Conservation (phyloP, 2,329 filamentous ascomycete species). For the Aureobasidium uvarum region DNA sequence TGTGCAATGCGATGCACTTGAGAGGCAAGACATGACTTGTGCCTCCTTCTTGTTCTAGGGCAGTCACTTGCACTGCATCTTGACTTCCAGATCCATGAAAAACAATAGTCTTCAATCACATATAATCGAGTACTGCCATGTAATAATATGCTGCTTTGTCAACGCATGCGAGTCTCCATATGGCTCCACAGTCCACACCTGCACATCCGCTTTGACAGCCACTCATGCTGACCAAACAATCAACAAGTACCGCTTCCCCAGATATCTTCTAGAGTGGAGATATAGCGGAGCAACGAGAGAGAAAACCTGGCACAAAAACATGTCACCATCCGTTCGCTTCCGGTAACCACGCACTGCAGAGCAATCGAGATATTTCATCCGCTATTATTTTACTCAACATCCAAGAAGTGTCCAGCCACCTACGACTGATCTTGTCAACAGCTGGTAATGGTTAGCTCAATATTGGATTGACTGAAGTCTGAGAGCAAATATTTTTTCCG, state of each 20-base stretch:
- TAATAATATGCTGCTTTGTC: not conserved
- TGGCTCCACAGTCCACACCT: not conserved
- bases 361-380: not conserved
- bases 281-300: slow-evolving; percentile 7
- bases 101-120: not conserved
- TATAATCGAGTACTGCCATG: not conserved
- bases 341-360: not conserved
- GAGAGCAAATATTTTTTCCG: not conserved
- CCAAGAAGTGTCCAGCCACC: not conserved
- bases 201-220: not conserved
- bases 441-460: not conserved
- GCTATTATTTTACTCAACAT: not conserved
- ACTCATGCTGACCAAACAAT: not conserved
- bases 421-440: not conserved
- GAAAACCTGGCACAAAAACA: slow-evolving; percentile 4
- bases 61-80: not conserved
- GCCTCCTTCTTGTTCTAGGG: not conserved
- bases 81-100: not conserved
- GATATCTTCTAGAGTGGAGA: slow-evolving; percentile 1
- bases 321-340: slow-evolving; percentile 3
- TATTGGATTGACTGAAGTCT: slow-evolving; percentile 3
- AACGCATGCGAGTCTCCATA: not conserved
- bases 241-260: not conserved
- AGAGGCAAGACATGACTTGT: not conserved
- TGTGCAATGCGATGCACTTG: not conserved